Evolutionary conservation across 2,329 filamentous ascomycete genomes (phyloP).

Genomic region (Fusarium incarnatum): DNA sequence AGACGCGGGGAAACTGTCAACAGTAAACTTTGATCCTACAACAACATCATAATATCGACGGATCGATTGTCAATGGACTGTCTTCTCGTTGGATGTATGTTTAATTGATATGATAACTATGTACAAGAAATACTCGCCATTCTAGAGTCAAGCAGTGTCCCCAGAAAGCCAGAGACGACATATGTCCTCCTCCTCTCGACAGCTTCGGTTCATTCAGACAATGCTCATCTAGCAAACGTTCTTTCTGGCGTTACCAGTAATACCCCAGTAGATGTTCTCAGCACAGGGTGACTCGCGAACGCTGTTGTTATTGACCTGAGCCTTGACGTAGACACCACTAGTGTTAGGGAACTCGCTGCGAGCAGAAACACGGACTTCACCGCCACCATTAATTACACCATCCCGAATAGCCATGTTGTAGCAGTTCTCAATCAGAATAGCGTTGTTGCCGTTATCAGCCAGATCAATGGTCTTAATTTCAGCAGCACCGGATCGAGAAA

Average conservation of each 20-base stretch:
- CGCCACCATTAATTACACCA: constrained; percentile 65
- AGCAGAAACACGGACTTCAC: constrained; percentile 65
- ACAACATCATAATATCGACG: background rate
- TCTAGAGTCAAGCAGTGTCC: fast-evolving
- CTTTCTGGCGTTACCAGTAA: constrained; percentile 59
- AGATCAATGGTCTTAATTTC: constrained; percentile 63
- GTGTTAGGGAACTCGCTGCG: constrained; percentile 66
- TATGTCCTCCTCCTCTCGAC: background rate
- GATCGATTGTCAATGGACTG: background rate
- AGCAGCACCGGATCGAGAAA: constrained; percentile 66
- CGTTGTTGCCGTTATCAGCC: constrained; percentile 65
- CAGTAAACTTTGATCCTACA: background rate
- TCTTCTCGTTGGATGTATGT: background rate
- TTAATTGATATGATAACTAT: background rate
- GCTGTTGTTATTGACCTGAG: constrained; percentile 61
- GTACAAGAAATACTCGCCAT: background rate
- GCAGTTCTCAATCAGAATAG: constrained; percentile 70
- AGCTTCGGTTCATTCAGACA: background rate
- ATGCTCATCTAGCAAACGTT: constrained; percentile 52
- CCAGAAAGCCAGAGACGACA: background rate
- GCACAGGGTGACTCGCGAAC: constrained; percentile 67
- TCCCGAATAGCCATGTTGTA: constrained; percentile 64
- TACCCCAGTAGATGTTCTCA: constrained; percentile 62
- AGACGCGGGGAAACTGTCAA: too few relatives aligned
- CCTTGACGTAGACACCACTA: constrained; percentile 61